These are phyloP conservation scores for Fusarium verrucosum DNA, from an alignment of 2,329 filamentous ascomycete genomes.

Conservation along the genomic window DNA sequence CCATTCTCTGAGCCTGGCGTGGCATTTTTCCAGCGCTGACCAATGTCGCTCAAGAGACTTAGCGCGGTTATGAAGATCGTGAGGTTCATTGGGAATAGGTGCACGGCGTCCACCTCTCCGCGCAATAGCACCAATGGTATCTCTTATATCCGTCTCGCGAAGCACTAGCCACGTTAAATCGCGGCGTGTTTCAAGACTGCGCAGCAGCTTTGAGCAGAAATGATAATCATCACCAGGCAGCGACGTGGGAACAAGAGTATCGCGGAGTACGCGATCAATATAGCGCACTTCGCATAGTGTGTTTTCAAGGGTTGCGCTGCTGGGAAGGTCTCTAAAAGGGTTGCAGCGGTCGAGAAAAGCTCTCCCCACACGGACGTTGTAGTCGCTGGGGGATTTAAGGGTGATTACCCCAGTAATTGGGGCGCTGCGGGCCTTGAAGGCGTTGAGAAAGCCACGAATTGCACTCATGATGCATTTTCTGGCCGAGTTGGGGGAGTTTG, in stretches of 20 bases:
- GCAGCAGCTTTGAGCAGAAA: slow-evolving; percentile 18
- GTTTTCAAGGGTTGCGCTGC: slow-evolving; percentile 20
- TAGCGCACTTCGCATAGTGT: slow-evolving; percentile 27
- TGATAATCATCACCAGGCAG: slow-evolving; percentile 24
- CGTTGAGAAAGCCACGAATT: slow-evolving; percentile 26
- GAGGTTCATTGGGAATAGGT: slow-evolving; percentile 22
- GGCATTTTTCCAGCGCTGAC: slow-evolving; percentile 29
- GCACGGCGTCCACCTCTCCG: slow-evolving; percentile 2
- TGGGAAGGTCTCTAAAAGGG: slow-evolving; percentile 20
- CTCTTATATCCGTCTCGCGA: slow-evolving; percentile 11
- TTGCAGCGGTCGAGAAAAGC: slow-evolving; percentile 29
- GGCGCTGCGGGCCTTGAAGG: slow-evolving; percentile 9
- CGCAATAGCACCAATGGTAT: slow-evolving; percentile 23
- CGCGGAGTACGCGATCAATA: slow-evolving; percentile 16
- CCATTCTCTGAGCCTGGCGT: slow-evolving; percentile 26
- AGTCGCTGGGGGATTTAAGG: slow-evolving; percentile 15
- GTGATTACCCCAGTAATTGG: slow-evolving; percentile 2
- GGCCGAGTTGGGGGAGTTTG: background rate
- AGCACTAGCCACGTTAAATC: slow-evolving; percentile 23
- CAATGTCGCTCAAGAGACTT: slow-evolving; percentile 20
- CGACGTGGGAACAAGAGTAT: slow-evolving; percentile 22
- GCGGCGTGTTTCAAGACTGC: slow-evolving; percentile 23
- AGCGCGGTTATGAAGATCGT: slow-evolving; percentile 6
- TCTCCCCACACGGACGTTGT: slow-evolving; percentile 5
- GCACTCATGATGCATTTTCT: slow-evolving; percentile 34